phyloP scores from a whole-genome alignment of 139 green algal genomes.

The Tetradesmus obliquus region DNA sequence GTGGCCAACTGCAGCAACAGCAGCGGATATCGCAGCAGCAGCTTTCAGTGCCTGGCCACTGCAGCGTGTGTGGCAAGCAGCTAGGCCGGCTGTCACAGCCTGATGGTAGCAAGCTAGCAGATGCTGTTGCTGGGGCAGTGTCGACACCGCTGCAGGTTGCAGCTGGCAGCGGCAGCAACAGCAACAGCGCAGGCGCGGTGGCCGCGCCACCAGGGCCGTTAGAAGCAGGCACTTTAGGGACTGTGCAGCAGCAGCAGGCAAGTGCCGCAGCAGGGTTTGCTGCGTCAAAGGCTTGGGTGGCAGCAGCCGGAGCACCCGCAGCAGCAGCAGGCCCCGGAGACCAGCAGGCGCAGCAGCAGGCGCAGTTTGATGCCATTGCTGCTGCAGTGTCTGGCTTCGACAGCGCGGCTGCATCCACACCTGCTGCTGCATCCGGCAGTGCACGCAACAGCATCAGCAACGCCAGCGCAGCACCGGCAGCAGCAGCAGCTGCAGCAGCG shows the following conservation, averaged over 20 bases:
- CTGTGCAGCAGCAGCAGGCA: conserved; percentile 25
- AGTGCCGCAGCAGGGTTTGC: not conserved
- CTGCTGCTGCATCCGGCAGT: not conserved
- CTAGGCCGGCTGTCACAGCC: not conserved
- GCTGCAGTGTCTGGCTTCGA: conserved; percentile 7
- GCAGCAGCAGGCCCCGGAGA: not conserved
- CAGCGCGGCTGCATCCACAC: not conserved
- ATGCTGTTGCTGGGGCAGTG: not conserved
- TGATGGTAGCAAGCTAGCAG: not conserved
- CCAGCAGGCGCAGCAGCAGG: not conserved
- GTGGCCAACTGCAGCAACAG: conserved; percentile 29
- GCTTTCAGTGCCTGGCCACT: not conserved
- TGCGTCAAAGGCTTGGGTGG: not conserved
- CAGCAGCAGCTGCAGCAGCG: not conserved
- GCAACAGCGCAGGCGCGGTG: conserved; percentile 10
- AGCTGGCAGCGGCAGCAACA: not conserved
- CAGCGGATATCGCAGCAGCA: not conserved
- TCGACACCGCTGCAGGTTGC: not conserved
- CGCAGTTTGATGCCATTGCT: conserved; percentile 34
- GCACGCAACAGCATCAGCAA: not conserved
- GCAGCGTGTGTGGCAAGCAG: conserved; percentile 32
- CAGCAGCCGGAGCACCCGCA: conserved; percentile 23
- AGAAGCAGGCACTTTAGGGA: not conserved
- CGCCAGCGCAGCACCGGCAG: not conserved
- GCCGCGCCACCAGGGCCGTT: not conserved